Conservation (phyloP, 371 early-diverging fungal genomes). For the Rhizopus sp. region DNA sequence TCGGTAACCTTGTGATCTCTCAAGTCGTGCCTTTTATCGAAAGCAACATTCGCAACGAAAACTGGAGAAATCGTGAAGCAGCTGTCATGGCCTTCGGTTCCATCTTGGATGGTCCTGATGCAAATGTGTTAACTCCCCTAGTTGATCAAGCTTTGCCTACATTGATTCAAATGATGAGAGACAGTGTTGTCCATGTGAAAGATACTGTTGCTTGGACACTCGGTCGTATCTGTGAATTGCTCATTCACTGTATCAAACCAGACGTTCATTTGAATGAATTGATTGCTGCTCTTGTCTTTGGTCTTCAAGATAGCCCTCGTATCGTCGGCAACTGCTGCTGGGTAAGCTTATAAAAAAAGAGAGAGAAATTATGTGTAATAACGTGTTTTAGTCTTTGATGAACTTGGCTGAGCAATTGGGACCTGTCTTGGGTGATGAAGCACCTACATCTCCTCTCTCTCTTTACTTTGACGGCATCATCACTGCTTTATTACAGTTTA, state of each 20-base stretch:
- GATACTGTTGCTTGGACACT: conserved; percentile 97
- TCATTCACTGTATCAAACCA: conserved; percentile 73
- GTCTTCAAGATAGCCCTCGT: conserved; percentile 83
- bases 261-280: conserved; percentile 74
- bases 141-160: conserved; percentile 86
- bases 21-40: conserved; percentile 91
- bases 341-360: conserved; percentile 28
- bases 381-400: conserved; percentile 68
- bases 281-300: conserved; percentile 75
- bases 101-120: conserved; percentile 91
- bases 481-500: conserved; percentile 72
- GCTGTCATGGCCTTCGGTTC: conserved; percentile 98
- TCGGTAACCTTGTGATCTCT: conserved; percentile 74
- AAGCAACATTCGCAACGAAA: conserved; percentile 72
- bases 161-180: conserved; percentile 87
- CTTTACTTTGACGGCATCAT: conserved; percentile 81
- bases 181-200: conserved; percentile 83
- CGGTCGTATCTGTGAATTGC: conserved; percentile 84
- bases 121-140: conserved; percentile 66
- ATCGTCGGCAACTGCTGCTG: conserved; percentile 93
- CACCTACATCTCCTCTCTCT: conserved; percentile 73
- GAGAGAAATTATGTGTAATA: neutral
- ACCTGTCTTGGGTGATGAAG: conserved; percentile 47
- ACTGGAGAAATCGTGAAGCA: conserved; percentile 95
- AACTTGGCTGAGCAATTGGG: conserved; percentile 81